Conservation (phyloP, 1,139 yeast species). For the Yarrowia galli region DNA sequence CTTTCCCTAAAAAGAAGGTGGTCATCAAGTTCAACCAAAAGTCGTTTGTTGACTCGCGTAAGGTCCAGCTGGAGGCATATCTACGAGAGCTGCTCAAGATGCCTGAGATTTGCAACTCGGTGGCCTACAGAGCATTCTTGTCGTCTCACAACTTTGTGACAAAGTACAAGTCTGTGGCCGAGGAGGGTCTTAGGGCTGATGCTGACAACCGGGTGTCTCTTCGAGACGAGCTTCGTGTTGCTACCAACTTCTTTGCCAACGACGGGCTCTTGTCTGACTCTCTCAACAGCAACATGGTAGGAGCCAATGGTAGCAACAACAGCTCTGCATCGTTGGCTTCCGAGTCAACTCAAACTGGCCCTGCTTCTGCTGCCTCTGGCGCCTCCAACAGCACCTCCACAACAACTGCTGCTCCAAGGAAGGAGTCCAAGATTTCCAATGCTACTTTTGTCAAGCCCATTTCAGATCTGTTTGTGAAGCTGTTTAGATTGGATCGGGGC, state of each 20-base stretch:
- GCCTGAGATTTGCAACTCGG: conserved; percentile 76
- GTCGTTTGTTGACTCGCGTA: conserved; percentile 70
- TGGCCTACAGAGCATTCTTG: conserved; percentile 74
- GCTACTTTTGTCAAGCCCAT: conserved; percentile 73
- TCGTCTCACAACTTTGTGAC: conserved; percentile 56
- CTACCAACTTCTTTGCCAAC: conserved; percentile 31
- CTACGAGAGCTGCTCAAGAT: conserved; percentile 63
- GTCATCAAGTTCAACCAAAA: conserved; percentile 70
- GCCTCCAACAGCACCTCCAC: neutral
- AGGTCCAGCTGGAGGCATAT: conserved; percentile 66
- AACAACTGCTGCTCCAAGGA: neutral
- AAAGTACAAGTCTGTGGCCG: conserved; percentile 29
- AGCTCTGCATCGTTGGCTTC: conserved; percentile 18
- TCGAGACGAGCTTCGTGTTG: conserved; percentile 27
- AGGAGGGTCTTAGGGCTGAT: conserved; percentile 19
- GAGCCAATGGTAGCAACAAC: conserved; percentile 13
- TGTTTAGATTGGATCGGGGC: conserved; percentile 72
- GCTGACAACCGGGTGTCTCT: conserved; percentile 19
- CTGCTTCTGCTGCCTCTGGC: conserved; percentile 4
- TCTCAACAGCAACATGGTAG: conserved; percentile 7
- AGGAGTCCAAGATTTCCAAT: conserved; percentile 28
- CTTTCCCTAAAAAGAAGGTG: conserved; percentile 70
- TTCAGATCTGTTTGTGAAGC: conserved; percentile 72
- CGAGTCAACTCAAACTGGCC: neutral
- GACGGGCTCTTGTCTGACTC: conserved; percentile 26